phyloP scores from a whole-genome alignment of 257 asterid species.

The Nicotiana tabacum region DNA sequence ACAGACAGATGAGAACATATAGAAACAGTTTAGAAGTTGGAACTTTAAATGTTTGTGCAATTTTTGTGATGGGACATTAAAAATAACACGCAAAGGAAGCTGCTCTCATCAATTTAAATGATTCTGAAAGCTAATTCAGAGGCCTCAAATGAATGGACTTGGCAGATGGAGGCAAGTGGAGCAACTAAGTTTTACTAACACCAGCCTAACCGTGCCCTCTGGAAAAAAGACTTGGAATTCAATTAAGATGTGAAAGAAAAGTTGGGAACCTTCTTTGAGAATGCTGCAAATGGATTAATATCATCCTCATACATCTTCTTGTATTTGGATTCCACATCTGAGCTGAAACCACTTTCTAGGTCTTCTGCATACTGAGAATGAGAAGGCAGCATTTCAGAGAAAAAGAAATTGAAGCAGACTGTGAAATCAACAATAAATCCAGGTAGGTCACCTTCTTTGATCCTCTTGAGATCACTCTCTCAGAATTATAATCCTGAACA shows the following conservation, averaged over 20 bases:
- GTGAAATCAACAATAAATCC: constrained; percentile 15
- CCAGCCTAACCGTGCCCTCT: background rate
- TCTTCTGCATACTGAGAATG: constrained; percentile 78
- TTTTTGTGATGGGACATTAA: background rate
- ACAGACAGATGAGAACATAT: background rate
- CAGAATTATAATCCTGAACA: constrained; percentile 92
- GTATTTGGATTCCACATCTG: constrained; percentile 93
- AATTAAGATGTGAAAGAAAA: constrained; percentile 3
- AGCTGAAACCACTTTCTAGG: constrained; percentile 82
- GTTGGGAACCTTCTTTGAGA: constrained; percentile 66
- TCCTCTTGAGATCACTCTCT: constrained; percentile 90
- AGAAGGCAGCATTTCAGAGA: constrained; percentile 12
- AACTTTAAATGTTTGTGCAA: background rate
- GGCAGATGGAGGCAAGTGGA: constrained; percentile 1
- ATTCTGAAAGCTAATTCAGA: background rate
- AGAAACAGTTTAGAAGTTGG: background rate
- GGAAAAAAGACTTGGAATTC: background rate
- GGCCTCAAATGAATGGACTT: background rate
- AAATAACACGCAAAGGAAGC: background rate
- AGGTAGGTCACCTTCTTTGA: constrained; percentile 68
- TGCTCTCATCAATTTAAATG: background rate
- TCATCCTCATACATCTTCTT: constrained; percentile 95
- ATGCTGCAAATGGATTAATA: constrained; percentile 94
- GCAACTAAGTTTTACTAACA: background rate
- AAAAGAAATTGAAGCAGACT: constrained; percentile 11